Base-by-base conservation (phyloP, 768 basidiomycete genomes). In the Antrodiella citrinella region DNA sequence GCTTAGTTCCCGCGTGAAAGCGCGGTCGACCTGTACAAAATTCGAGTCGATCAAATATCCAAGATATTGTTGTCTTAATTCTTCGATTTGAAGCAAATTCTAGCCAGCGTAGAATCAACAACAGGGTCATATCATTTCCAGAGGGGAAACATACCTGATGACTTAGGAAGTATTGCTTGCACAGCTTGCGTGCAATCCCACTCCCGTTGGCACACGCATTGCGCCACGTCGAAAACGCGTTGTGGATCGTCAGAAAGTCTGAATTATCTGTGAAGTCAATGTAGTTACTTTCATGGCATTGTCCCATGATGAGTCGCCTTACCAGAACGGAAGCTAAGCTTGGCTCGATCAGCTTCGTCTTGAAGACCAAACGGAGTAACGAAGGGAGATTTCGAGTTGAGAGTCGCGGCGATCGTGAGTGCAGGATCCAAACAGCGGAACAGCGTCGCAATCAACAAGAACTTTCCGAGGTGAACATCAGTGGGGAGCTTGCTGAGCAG, bases 1-100 rank as follows among this genome's bases (percentile, higher is more conserved):
- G 58, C 70, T 86, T 22, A 97, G 73, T 47, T 90, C 88, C 26
- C 73, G 77, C 25, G 86, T 68, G 57, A 91, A 77, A 13, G 69
- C 67, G 35, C 70, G 68, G 50, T 88, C 82, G 11, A 82, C 84
- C 48, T 72, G 73, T 48, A 97, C 82, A 62, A 97, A 92, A 0
- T 78, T 76, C 3, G 92, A 89, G 63, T 98, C 95, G 11, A 95
- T 78, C 42, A 98, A 69, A 67, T 95, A 93, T 18, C 60, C 59
- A 4, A 65, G 57, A 54, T 64, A 61, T 63, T 99, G 95, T 60
- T 93, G 91, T 23, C 94, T 82, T 26, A 97, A 75, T 61, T 97
- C 95, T 65, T 98, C 95, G 24, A 99, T 95, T 67, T 96, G 92
- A 67, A 91, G 84, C 45, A 99, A 70, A 62, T 92, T 97, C 83